phyloP scores from a whole-genome alignment of 148 eudicot genomes.

The Bassia scoparia region DNA sequence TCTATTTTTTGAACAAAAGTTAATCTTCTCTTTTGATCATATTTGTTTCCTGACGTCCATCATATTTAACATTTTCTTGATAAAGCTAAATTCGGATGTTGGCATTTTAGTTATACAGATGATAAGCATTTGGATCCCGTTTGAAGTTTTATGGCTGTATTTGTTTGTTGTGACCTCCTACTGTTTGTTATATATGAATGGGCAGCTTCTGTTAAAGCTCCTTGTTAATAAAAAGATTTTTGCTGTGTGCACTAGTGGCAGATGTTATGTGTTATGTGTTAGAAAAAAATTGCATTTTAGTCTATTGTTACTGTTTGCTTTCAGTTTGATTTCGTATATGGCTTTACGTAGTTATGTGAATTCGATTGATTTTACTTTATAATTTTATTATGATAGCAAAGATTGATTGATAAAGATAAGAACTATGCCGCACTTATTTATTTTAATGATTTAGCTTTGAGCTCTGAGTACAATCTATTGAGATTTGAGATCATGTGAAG shows the following conservation, averaged over 20 bases:
- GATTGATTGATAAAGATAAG: too few relatives aligned
- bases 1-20: too few relatives aligned
- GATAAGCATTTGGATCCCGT: neutral
- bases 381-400: too few relatives aligned
- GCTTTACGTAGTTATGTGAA: neutral
- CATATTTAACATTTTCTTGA: too few relatives aligned
- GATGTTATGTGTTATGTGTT: neutral
- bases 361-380: too few relatives aligned
- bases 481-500: neutral
- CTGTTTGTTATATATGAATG: too few relatives aligned
- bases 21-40: neutral
- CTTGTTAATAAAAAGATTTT: neutral
- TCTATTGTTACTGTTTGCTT: neutral
- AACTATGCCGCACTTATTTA: too few relatives aligned
- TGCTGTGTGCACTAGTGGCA: neutral
- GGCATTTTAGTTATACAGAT: neutral
- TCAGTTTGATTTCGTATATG: conserved; percentile 1
- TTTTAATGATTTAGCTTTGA: too few relatives aligned
- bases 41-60: neutral
- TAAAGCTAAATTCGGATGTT: neutral
- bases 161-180: neutral
- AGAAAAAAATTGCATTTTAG: neutral
- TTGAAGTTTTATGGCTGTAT: neutral
- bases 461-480: neutral
- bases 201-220: neutral